phyloP scores from a whole-genome alignment of 2,329 filamentous ascomycete genomes.

The Ceratocystiopsis minuta region DNA sequence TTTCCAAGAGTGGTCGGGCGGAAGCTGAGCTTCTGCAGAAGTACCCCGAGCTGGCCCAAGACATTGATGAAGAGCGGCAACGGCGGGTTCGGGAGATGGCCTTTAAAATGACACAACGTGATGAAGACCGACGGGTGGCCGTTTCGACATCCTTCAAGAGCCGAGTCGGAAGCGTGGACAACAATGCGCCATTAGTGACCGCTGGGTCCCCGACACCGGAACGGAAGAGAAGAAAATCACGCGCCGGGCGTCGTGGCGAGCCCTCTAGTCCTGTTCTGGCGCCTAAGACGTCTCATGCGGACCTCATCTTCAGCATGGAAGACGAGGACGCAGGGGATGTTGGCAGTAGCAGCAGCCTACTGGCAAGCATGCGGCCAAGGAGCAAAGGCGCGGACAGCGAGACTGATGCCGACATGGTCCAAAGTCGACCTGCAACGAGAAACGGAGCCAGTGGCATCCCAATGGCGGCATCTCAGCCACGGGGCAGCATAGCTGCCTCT shows the following conservation, averaged over 20 bases:
- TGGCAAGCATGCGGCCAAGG: neutral
- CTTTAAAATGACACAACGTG: conserved; percentile 42
- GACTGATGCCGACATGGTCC: no score
- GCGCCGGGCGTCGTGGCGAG: conserved; percentile 28
- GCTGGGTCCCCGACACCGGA: conserved; percentile 22
- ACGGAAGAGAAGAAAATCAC: conserved; percentile 27
- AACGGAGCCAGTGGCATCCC: neutral
- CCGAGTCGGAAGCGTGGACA: conserved; percentile 47
- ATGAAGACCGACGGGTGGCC: conserved; percentile 42
- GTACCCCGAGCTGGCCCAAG: conserved; percentile 42
- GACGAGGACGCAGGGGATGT: conserved; percentile 36
- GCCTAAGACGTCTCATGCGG: conserved; percentile 48
- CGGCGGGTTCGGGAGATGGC: conserved; percentile 60
- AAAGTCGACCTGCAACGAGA: neutral
- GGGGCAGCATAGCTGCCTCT: neutral
- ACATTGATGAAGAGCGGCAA: conserved; percentile 51
- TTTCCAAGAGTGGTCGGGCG: conserved; percentile 57
- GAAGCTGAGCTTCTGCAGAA: conserved; percentile 47
- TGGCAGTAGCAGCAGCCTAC: conserved; percentile 13
- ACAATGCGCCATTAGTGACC: conserved; percentile 21
- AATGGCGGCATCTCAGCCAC: neutral
- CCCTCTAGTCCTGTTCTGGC: conserved; percentile 48
- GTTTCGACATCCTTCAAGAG: conserved; percentile 39
- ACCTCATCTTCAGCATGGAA: conserved; percentile 91
- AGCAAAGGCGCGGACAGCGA: neutral